Evolutionary conservation across 805 yeast species (phyloP).

Genomic region (Myxozyma sirexii): DNA sequence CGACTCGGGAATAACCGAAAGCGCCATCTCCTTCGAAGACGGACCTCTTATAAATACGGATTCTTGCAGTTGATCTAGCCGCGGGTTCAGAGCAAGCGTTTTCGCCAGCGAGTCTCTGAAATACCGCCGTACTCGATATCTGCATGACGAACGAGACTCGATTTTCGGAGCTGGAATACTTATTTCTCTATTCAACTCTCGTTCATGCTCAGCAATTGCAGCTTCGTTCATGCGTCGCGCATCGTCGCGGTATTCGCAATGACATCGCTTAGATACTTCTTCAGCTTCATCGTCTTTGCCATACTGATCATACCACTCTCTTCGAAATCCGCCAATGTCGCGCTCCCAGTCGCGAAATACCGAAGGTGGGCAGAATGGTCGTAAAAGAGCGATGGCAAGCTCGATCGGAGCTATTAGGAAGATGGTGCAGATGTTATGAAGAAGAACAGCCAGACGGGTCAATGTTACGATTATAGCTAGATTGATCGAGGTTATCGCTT

Average conservation of each 20-base stretch:
- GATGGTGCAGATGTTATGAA: conserved; percentile 23
- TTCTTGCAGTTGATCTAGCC: conserved; percentile 3
- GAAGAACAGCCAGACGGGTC: conserved; percentile 13
- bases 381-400: conserved; percentile 16
- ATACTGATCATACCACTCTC: neutral
- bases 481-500: neutral
- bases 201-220: too few relatives aligned
- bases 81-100: neutral
- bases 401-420: conserved; percentile 25
- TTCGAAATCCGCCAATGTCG: neutral
- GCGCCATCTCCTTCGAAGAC: too few relatives aligned
- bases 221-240: neutral
- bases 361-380: conserved; percentile 30
- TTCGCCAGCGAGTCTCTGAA: neutral
- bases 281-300: neutral
- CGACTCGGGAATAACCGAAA: too few relatives aligned
- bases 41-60: too few relatives aligned
- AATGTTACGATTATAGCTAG: conserved; percentile 6
- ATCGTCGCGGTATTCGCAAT: neutral
- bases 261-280: neutral
- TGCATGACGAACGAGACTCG: neutral
- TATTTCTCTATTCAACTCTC: too few relatives aligned
- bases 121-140: conserved; percentile 1
- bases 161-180: too few relatives aligned
- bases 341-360: conserved; percentile 27